These are phyloP conservation scores for Metschnikowia similis DNA, from an alignment of 805 yeast genomes.

Conservation along the genomic window DNA sequence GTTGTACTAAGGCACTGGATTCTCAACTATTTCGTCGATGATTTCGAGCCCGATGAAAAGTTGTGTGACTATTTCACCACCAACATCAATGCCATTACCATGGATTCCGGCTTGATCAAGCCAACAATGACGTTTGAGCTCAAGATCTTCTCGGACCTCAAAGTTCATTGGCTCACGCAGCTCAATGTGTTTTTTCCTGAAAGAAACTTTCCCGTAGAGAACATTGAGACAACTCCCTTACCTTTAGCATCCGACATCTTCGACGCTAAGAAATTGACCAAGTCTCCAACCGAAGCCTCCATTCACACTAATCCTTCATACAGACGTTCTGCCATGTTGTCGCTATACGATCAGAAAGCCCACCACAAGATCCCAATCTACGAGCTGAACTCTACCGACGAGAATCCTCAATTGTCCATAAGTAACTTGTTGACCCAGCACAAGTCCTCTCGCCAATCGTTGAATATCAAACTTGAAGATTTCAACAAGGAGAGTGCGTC, in stretches of 20 bases:
- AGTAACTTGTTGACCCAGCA: slow-evolving; percentile 37
- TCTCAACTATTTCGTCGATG: slow-evolving; percentile 80
- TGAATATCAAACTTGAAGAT: slow-evolving; percentile 27
- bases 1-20: slow-evolving; percentile 89
- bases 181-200: slow-evolving; percentile 30
- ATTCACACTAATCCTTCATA: slow-evolving; percentile 42
- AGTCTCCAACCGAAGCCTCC: slow-evolving; percentile 34
- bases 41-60: slow-evolving; percentile 42
- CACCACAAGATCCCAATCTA: slow-evolving; percentile 33
- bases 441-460: slow-evolving; percentile 31
- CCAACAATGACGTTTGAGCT: slow-evolving; percentile 30
- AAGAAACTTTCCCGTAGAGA: slow-evolving; percentile 16
- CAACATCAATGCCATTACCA: slow-evolving; percentile 38
- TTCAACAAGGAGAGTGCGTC: slow-evolving; percentile 6
- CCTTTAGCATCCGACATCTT: slow-evolving; percentile 27
- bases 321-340: slow-evolving; percentile 43
- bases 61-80: slow-evolving; percentile 46
- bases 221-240: slow-evolving; percentile 9
- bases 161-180: slow-evolving; percentile 37
- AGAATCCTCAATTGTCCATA: slow-evolving; percentile 36
- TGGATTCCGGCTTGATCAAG: slow-evolving; percentile 26
- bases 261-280: slow-evolving; percentile 21
- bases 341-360: slow-evolving; percentile 35
- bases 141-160: slow-evolving; percentile 36
- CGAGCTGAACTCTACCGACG: slow-evolving; percentile 25